Conservation (phyloP, 345 rosid species). For the Pugionium dolabratum region DNA sequence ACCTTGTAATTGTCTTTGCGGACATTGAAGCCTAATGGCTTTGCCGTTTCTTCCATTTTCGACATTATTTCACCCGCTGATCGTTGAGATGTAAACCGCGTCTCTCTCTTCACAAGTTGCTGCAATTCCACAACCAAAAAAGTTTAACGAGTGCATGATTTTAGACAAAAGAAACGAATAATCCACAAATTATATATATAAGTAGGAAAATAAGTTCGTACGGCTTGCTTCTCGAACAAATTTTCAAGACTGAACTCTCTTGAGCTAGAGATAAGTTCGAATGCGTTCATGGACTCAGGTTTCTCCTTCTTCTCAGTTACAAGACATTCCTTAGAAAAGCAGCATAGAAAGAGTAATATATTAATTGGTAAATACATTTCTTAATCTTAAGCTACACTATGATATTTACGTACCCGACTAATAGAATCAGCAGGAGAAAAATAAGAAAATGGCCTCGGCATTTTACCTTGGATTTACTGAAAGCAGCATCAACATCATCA, state of each 20-base stretch:
- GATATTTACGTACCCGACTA: background rate
- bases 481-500: conserved; percentile 83
- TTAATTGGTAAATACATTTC: background rate
- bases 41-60: conserved; percentile 94
- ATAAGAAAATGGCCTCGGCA: background rate
- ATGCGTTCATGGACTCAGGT: conserved; percentile 91
- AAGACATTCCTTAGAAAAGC: conserved; percentile 60
- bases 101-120: conserved; percentile 86
- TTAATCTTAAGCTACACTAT: background rate
- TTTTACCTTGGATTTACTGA: conserved; percentile 68
- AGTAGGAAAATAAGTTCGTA: conserved; percentile 24
- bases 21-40: conserved; percentile 90
- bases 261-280: conserved; percentile 87
- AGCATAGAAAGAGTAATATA: background rate
- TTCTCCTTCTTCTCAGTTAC: conserved; percentile 81
- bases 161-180: background rate
- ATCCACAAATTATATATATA: background rate
- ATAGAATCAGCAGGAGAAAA: background rate
- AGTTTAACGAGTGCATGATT: background rate
- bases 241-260: conserved; percentile 80
- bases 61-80: conserved; percentile 85
- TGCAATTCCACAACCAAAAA: conserved; percentile 30
- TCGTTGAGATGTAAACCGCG: conserved; percentile 73
- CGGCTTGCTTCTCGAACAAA: conserved; percentile 72
- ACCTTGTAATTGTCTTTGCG: conserved; percentile 90